Conservation (phyloP, 2,329 filamentous ascomycete species). For the Fusarium humuli region DNA sequence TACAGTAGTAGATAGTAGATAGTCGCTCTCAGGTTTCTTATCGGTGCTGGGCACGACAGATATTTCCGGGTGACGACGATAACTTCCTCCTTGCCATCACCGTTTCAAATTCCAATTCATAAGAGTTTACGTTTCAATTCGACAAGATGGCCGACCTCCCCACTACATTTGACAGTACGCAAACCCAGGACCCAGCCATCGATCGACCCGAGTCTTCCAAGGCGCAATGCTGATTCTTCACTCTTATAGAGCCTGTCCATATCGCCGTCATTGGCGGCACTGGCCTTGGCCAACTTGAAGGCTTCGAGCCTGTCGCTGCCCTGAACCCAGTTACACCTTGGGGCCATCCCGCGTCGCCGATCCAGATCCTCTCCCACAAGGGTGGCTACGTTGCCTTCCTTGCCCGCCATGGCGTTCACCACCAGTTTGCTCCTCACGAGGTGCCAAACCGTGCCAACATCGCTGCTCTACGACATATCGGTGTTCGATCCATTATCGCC, state of each 20-base stretch:
- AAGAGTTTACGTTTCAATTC: slow-evolving; percentile 6
- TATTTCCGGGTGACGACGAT: slow-evolving; percentile 23
- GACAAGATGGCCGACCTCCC: slow-evolving; percentile 65
- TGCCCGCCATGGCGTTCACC: slow-evolving; percentile 88
- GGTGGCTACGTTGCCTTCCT: slow-evolving; percentile 90
- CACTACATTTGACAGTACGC: slow-evolving; percentile 68
- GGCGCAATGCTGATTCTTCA: slow-evolving; percentile 28
- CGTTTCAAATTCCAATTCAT: slow-evolving; percentile 6
- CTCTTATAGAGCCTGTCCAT: slow-evolving; percentile 70
- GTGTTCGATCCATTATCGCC: slow-evolving; percentile 90
- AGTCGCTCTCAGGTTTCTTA: slow-evolving; percentile 19
- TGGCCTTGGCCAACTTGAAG: slow-evolving; percentile 86
- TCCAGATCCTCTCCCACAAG: slow-evolving; percentile 89
- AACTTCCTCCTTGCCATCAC: slow-evolving; percentile 10
- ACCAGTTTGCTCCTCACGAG: slow-evolving; percentile 92
- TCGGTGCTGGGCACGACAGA: slow-evolving; percentile 21
- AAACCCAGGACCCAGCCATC: background rate
- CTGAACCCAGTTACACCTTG: slow-evolving; percentile 86
- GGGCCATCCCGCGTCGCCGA: slow-evolving; percentile 80
- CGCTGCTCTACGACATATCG: slow-evolving; percentile 91
- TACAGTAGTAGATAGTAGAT: background rate
- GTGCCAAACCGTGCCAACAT: slow-evolving; percentile 97
- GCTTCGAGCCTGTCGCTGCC: slow-evolving; percentile 85
- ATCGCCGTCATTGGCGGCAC: slow-evolving; percentile 96
- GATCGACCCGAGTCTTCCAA: background rate